Percentiles rank a stretch among this genome's conserved stretches.
These are phyloP conservation scores for Pseudonitzschia delicatissima DNA, from an alignment of 108 stramenopile genomes.

Conservation along the genomic window DNA sequence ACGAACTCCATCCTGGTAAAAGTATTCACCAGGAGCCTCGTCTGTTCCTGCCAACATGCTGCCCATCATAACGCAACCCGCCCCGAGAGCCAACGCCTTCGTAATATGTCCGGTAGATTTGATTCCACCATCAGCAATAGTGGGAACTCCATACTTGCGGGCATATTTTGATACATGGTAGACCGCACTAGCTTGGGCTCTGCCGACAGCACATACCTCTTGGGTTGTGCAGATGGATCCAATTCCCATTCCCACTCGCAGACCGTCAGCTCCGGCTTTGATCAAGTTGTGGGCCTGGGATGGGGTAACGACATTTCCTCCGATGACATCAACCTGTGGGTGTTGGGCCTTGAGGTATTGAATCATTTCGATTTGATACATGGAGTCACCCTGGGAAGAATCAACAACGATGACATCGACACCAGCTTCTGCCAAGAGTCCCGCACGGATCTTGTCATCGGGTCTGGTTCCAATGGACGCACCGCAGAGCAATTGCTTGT, in stretches of 20 bases:
- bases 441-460: slow-evolving; percentile 90
- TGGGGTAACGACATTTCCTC: slow-evolving; percentile 98
- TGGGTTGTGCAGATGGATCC: slow-evolving; percentile 99
- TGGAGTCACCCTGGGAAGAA: slow-evolving; percentile 98
- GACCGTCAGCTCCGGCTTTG: slow-evolving; percentile 98
- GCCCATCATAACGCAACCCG: slow-evolving; percentile 99
- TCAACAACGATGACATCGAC: slow-evolving; percentile 99
- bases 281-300: slow-evolving; percentile 96
- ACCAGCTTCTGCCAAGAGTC: slow-evolving; percentile 91
- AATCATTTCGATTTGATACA: slow-evolving; percentile 98
- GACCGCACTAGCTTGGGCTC: slow-evolving; percentile 98
- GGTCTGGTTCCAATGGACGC: slow-evolving; percentile 99
- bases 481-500: slow-evolving; percentile 96
- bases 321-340: slow-evolving; percentile 95
- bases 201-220: slow-evolving; percentile 99
- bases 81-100: slow-evolving; percentile 98
- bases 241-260: slow-evolving; percentile 99
- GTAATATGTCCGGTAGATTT: slow-evolving; percentile 97
- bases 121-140: slow-evolving; percentile 99
- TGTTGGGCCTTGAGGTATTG: slow-evolving; percentile 82
- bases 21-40: slow-evolving; percentile 99
- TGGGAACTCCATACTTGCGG: slow-evolving; percentile 91
- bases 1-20: slow-evolving; percentile 99
- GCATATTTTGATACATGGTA: slow-evolving; percentile 97
- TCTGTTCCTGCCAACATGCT: slow-evolving; percentile 99